Evolutionary conservation across 345 rosid species (phyloP), one percentile per base, ranked within the genome.

Genomic region (Rhizophora apiculata): DNA sequence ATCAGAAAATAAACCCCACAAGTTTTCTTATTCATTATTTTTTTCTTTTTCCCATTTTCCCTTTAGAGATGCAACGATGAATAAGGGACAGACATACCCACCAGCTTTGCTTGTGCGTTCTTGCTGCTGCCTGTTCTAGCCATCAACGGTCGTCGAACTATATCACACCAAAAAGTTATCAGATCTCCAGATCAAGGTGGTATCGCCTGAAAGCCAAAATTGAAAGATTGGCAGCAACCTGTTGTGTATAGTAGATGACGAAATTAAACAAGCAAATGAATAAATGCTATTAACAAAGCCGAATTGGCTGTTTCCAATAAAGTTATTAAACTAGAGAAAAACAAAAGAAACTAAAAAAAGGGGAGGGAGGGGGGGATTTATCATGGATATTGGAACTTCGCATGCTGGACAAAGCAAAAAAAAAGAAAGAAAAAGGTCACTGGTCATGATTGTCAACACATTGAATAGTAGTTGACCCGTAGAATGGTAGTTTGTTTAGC

Each of bases 101-200:
- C 96, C 96, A 89, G 92, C 83, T 89, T 89, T 83, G 92, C 92
- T 82, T 89, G 96, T 68, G 84, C 82, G 82, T 85, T 89, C 78
- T 81, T 89, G 85, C 79, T 89, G 85, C 76, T 85, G 74, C 88
- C 75, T 0, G 84, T 76, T 64, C 87, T 80, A 2, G 85, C 85
- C 92, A 84, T 83, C 21, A 65, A 48, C 57, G 59, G 68, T 15
- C 63, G 63, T 63, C 22, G 10, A 64, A 21, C 24, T n/a, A 22
- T 2, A 55, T 56, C 29, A 27, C 60, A 11, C 18, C 29, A 21
- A 15, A 56, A 24, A 56, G 3, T 15, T 5, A 24, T 16, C 26
- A 46, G 29, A 16, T 29, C 39, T 20, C 26, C 27, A 51, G 19
- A 7, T 6, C 22, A 1, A 13, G 21, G 9, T 46, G 36, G 54